Base-by-base conservation (phyloP, 805 yeast species). In the Yarrowia hollandica region DNA sequence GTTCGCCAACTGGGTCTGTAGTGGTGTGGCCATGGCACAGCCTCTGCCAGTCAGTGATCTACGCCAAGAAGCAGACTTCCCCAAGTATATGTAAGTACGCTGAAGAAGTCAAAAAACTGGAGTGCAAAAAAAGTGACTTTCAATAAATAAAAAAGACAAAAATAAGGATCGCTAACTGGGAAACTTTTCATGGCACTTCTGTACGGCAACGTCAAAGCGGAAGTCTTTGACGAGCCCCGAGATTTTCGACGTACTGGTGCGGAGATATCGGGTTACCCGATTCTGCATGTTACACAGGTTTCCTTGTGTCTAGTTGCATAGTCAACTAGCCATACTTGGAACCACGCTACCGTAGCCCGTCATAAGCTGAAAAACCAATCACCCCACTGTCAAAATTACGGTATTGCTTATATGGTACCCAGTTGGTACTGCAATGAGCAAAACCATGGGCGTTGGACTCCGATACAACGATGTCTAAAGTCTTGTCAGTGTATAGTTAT, bases 31-130 rank as follows among this genome's bases (percentile, higher is more conserved):
- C 7, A 22, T 23, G 48, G 33, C 26, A 26, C 33, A 26, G 48
- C 48, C 48, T 16, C 48, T 23, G 22, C 14, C 52, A 30, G 52
- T 14, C 52, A 44, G 25, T 44, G 35, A 44, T 44, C 52, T 44
- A 44, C 52, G 52, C 52, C 35, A 19, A 10, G 4, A 26, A 28
- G 28, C 52, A 44, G 26, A 30, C 52, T 44, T 19, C 19, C 10
- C 4, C 1, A 19, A 3, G 52, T 44, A 44, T 18, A 28, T n/a
- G 26, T 28, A 19, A 25, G 52, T 22, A 28, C 52, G 34, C 48
- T n/a, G 19, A 31, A 15, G 33, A 39, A 41, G 46, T 25, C 22
- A 41, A 41, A 25, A 25, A 39, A 5, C 3, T 15, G 8, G 39
- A 22, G 28, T 25, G 28, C 10, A 5, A 10, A n/a, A 15, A 22